Evolutionary conservation across 1,284 basidiomycete genomes (phyloP).

Genomic region (Ustilago loliicola): DNA sequence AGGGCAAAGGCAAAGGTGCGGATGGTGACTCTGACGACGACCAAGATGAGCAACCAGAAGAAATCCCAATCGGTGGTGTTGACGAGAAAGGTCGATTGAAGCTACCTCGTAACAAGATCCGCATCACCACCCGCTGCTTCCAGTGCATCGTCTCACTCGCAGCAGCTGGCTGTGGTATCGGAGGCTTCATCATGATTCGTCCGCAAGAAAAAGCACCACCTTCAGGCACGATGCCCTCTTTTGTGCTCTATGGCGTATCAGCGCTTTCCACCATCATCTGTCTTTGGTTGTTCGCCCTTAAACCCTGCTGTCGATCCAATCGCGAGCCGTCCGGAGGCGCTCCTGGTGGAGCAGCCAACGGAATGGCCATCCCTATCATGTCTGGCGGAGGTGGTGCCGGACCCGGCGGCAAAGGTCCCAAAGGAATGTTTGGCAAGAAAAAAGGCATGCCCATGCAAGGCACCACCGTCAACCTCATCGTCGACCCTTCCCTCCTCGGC

Average conservation of each 20-base stretch:
- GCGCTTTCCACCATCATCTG: conserved; percentile 49
- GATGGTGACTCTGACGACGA: conserved; percentile 29
- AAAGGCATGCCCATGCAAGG: conserved; percentile 18
- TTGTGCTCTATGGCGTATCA: conserved; percentile 51
- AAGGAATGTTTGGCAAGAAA: conserved; percentile 45
- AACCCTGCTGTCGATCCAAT: conserved; percentile 45
- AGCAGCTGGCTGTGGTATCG: conserved; percentile 47
- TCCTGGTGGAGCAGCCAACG: conserved; percentile 29
- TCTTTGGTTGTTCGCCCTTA: conserved; percentile 45
- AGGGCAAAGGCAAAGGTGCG: conserved; percentile 25
- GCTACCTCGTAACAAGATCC: conserved; percentile 37
- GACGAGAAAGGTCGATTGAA: conserved; percentile 42
- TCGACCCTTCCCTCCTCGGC: conserved; percentile 51
- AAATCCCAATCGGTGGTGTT: conserved; percentile 45
- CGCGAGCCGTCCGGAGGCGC: conserved; percentile 7
- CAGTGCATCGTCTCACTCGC: conserved; percentile 47
- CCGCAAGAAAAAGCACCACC: conserved; percentile 40
- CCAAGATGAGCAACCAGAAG: conserved; percentile 34
- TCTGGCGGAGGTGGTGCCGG: conserved; percentile 17
- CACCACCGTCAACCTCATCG: conserved; percentile 61
- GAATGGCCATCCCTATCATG: conserved; percentile 58
- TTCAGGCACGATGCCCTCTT: conserved; percentile 41
- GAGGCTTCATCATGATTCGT: conserved; percentile 52
- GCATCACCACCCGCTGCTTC: conserved; percentile 37
- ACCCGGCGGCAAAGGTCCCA: conserved; percentile 16